Base-by-base conservation (phyloP, 257 asterid genomes). In the Solanum rostratum region DNA sequence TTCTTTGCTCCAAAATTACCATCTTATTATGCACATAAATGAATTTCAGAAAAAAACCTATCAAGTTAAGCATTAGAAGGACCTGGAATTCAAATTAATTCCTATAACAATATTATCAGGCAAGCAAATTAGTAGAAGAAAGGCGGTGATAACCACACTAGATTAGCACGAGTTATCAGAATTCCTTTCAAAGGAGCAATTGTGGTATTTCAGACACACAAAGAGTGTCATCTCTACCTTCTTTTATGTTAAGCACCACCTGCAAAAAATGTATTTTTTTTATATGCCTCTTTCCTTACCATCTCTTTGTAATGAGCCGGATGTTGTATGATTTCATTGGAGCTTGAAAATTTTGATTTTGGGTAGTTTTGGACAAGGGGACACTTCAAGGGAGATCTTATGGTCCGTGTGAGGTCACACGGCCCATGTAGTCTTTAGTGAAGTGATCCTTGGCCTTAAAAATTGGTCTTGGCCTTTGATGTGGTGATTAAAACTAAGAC, bases 1-100 rank as follows among this genome's bases (percentile, higher is more conserved):
- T 91, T 81, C 85, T 84, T 87, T 93, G 99, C 82, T 95, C 93
- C 83, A 83, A 41, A 76, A 92, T 86, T 53, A 98, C 98, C 89
- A 84, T 90, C 84, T 88, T 93, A 90, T 92, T 94, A 98, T 94
- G 93, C 88, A 87, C 54, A 83, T 71, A 86, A 79, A 29, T 29
- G 39, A 50, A 4, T 50, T 50, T 27, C 46, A 78, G 9, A 68
- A 68, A 50, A 14, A 69, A 46, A 11, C 37, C 10, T 78, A 52
- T 52, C 63, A 27, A 18, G 60, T 29, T 78, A 78, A 52, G 82
- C 46, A 78, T 78, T 45, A 50, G 11, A 50, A 78, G 27, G 82
- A 78, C 63, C 29, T 78, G 63, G 63, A 49, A 27, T 76, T 29
- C 60, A 0, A 45, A 41, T 54, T 15, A 46, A 45, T 27, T 45